These are phyloP conservation scores for Neurospora cerealis DNA, from an alignment of 495 filamentous ascomycete species.

Conservation along the genomic window DNA sequence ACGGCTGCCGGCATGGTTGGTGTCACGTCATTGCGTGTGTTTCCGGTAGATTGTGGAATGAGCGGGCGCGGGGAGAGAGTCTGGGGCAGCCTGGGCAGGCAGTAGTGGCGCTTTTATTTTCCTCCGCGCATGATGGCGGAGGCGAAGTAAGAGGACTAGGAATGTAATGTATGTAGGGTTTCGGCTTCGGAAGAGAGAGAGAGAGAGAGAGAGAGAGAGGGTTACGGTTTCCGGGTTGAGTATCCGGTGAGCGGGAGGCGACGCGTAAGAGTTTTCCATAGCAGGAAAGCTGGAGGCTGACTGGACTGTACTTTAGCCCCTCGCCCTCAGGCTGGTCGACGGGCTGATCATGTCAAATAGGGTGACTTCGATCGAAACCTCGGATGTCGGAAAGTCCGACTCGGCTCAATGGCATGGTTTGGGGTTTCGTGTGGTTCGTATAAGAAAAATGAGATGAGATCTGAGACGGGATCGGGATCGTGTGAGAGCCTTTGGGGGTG, in stretches of 20 bases:
- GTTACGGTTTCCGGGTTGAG: neutral
- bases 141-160: neutral
- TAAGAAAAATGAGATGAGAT: neutral
- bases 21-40: neutral
- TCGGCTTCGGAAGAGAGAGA: neutral
- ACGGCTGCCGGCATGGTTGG: neutral
- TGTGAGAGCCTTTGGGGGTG: neutral
- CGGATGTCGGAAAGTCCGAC: neutral
- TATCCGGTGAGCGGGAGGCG: neutral
- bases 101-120: neutral
- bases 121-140: neutral
- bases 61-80: neutral
- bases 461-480: neutral
- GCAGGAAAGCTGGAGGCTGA: neutral
- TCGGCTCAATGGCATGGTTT: neutral
- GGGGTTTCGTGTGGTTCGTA: neutral
- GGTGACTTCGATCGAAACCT: neutral
- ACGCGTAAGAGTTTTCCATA: neutral
- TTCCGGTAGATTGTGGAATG: neutral
- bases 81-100: neutral
- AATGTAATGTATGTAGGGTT: neutral
- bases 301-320: neutral
- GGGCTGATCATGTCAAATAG: too few species aligned
- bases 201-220: neutral
- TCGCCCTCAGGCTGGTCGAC: too few species aligned